These are phyloP conservation scores for Lotmaria passim DNA, from an alignment of 208 protist genomes.

Conservation along the genomic window DNA sequence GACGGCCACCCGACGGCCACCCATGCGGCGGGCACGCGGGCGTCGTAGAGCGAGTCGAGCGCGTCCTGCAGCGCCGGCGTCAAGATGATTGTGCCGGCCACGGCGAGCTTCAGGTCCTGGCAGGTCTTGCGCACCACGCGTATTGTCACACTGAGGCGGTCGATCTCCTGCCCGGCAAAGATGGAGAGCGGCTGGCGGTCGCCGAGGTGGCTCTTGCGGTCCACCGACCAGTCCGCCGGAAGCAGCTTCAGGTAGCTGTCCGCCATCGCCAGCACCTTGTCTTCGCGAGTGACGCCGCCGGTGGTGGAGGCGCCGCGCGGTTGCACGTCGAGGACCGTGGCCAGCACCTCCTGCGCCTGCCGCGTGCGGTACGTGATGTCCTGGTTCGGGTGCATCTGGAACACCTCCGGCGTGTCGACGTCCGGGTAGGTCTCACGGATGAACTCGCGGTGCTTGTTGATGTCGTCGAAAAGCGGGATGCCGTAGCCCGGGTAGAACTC, in stretches of 20 bases:
- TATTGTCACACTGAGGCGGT: slow-evolving; percentile 92
- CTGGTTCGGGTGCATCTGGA: slow-evolving; percentile 98
- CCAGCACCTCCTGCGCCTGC: slow-evolving; percentile 93
- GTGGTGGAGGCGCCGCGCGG: slow-evolving; percentile 89
- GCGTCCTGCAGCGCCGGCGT: slow-evolving; percentile 94
- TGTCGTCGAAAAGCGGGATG: slow-evolving; percentile 94
- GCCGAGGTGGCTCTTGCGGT: slow-evolving; percentile 76
- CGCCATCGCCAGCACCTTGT: slow-evolving; percentile 91
- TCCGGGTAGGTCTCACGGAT: slow-evolving; percentile 95
- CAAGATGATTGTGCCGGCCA: slow-evolving; percentile 98
- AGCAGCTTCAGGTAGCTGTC: slow-evolving; percentile 93
- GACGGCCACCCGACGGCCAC: slow-evolving; percentile 95
- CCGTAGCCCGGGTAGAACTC: slow-evolving; percentile 88
- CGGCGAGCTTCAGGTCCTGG: slow-evolving; percentile 95
- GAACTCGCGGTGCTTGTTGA: slow-evolving; percentile 93
- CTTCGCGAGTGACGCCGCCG: slow-evolving; percentile 93
- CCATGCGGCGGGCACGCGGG: slow-evolving; percentile 96
- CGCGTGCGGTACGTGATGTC: slow-evolving; percentile 95
- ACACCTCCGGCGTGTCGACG: slow-evolving; percentile 97
- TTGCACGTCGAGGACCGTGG: slow-evolving; percentile 97
- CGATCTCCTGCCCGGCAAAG: slow-evolving; percentile 96
- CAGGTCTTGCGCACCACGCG: slow-evolving; percentile 86
- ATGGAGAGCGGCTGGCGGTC: slow-evolving; percentile 96
- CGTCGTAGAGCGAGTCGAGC: slow-evolving; percentile 96
- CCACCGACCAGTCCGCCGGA: slow-evolving; percentile 90